Evolutionary conservation across 345 rosid species (phyloP), one percentile per base, ranked within the genome.

Genomic region (Aethionema arabicum): DNA sequence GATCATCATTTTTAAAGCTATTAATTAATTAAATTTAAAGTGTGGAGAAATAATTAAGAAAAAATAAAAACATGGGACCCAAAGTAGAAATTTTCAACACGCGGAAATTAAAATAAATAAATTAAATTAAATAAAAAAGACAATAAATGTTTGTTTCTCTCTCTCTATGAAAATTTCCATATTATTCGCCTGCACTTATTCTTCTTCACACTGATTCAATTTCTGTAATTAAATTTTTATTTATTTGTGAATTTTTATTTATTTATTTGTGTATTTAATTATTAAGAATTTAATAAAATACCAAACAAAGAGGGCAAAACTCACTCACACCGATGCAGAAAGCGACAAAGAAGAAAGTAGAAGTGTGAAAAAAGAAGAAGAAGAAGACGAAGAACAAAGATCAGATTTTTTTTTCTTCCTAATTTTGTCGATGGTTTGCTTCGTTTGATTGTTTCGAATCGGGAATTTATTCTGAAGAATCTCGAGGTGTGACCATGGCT

Each of bases 401-500:
- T 71, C 66, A 64, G 61, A 70, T 48, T 54, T 55, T 61, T 36
- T 16, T 40, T 32, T 4, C 6, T 32, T 11, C 3, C 4, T 2
- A 30, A 30, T 67, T 48, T 46, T 36, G 47, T 63, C 50, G 32
- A 31, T 35, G 44, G 64, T 29, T 64, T 64, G 53, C 60, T 32
- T 21, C 35, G 61, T 56, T 49, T 68, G 67, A 40, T 70, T 70
- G 52, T 43, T 65, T 71, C 40, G 66, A 65, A 51, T 65, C 65
- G 48, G 75, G 64, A 71, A 21, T 21, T 71, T 42, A 64, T 45
- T 58, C 75, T 32, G 42, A 37, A 32, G 69, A 56, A 70, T 57
- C 30, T 70, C 69, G 66, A 64, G 75, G 66, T 61, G 66, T 61
- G 44, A 29, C 70, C 66, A 71, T 71, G 75, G 58, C 75, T 65